phyloP scores from a whole-genome alignment of 2,329 filamentous ascomycete species.

The Fusarium sp. region DNA sequence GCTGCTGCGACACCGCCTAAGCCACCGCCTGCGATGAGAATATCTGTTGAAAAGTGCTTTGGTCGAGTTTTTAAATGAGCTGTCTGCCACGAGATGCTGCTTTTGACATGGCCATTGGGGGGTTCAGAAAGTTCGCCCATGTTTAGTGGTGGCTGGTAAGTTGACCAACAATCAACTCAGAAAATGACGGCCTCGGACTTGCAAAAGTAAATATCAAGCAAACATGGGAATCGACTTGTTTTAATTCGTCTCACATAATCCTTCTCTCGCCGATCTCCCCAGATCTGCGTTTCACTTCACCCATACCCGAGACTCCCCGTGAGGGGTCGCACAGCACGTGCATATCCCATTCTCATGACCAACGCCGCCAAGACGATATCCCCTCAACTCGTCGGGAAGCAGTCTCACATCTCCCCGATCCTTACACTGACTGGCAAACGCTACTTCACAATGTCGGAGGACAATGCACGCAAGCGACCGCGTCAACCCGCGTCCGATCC shows the following conservation, averaged over 20 bases:
- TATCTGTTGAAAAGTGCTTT: conserved; percentile 28
- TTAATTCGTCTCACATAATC: background rate
- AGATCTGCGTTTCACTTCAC: background rate
- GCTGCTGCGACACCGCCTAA: conserved; percentile 42
- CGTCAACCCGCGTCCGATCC: conserved; percentile 27
- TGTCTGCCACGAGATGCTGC: conserved; percentile 6
- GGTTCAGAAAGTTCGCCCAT: conserved; percentile 17
- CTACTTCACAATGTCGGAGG: background rate
- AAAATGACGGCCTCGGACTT: background rate
- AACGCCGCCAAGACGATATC: conserved; percentile 3
- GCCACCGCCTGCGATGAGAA: conserved; percentile 39
- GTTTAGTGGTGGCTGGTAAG: background rate
- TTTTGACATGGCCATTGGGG: background rate
- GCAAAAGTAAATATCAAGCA: background rate
- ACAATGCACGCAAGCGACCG: conserved; percentile 23
- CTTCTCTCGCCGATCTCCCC: background rate
- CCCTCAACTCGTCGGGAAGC: conserved; percentile 15
- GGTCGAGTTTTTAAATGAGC: background rate
- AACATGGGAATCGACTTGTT: background rate
- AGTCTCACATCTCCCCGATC: conserved; percentile 26
- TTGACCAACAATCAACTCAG: background rate
- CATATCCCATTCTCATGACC: background rate
- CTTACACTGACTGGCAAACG: background rate
- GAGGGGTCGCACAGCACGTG: conserved; percentile 10
- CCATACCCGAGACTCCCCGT: conserved; percentile 33